Percentiles rank a stretch among this genome's conserved stretches.
Evolutionary conservation across 192 early-diverging fungal genomes (phyloP).

Genomic region (Backusella liffmaniae): DNA sequence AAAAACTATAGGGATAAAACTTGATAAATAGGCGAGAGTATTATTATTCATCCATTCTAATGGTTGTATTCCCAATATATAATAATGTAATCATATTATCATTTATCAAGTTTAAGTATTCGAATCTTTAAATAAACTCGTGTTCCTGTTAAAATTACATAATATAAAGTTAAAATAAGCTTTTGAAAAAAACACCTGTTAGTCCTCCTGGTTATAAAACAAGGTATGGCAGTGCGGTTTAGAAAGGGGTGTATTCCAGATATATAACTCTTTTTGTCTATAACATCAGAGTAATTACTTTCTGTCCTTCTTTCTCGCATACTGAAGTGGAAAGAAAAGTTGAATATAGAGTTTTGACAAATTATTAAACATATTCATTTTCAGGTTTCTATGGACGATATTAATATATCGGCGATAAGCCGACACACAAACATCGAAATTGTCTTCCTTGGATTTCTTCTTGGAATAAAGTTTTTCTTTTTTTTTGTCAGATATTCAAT

Average conservation of each 20-base stretch:
- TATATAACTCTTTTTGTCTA: background rate
- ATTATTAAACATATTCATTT: background rate
- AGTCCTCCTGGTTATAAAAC: background rate
- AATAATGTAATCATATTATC: too few relatives aligned
- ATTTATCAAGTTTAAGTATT: background rate
- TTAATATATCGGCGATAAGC: background rate
- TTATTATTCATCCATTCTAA: background rate
- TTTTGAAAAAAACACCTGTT: background rate
- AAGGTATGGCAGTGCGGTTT: background rate
- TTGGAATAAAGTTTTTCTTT: background rate
- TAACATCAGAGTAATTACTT: background rate
- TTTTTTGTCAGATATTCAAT: too few relatives aligned
- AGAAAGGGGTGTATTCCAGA: background rate
- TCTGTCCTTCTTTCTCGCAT: background rate
- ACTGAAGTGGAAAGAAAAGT: background rate
- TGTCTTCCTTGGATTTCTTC: background rate
- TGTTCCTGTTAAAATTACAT: background rate
- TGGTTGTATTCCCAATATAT: too few relatives aligned
- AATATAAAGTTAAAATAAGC: background rate
- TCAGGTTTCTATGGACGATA: background rate
- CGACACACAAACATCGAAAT: background rate
- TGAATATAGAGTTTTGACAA: background rate
- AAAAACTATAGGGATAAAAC: background rate
- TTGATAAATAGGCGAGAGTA: background rate
- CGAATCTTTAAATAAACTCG: background rate